Percentiles rank a stretch among this genome's conserved stretches.
These are phyloP conservation scores for Colletotrichum graminicola DNA, from an alignment of 2,329 filamentous ascomycete species.

Conservation along the genomic window DNA sequence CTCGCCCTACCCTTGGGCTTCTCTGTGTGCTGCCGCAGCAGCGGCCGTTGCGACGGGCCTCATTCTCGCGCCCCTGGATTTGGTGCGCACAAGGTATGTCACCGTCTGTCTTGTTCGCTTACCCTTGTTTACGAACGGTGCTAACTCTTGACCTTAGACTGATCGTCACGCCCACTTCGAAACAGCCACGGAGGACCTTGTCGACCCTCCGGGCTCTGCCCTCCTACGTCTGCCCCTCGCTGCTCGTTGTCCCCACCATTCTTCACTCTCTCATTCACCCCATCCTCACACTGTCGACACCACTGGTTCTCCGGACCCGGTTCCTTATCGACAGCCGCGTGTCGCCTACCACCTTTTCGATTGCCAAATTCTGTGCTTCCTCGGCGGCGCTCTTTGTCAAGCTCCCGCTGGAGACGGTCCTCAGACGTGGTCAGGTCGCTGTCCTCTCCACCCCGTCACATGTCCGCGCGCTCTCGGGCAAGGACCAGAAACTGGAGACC, in stretches of 20 bases:
- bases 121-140: neutral
- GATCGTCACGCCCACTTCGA: slow-evolving; percentile 84
- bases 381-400: slow-evolving; percentile 86
- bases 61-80: slow-evolving; percentile 86
- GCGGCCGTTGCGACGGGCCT: slow-evolving; percentile 80
- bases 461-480: slow-evolving; percentile 59
- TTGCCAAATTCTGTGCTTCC: slow-evolving; percentile 85
- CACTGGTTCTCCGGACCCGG: slow-evolving; percentile 86
- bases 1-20: slow-evolving; percentile 84
- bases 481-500: slow-evolving; percentile 69
- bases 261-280: slow-evolving; percentile 89
- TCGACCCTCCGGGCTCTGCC: slow-evolving; percentile 83
- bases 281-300: slow-evolving; percentile 83
- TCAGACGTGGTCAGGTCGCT: slow-evolving; percentile 87
- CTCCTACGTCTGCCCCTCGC: slow-evolving; percentile 77
- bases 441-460: slow-evolving; percentile 71
- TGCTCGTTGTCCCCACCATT: slow-evolving; percentile 84
- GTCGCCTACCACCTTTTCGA: slow-evolving; percentile 84
- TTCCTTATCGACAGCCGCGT: slow-evolving; percentile 85
- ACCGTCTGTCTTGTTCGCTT: neutral
- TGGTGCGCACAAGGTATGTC: slow-evolving; percentile 81
- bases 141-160: slow-evolving; percentile 64
- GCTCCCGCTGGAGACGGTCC: slow-evolving; percentile 90
- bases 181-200: slow-evolving; percentile 81
- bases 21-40: slow-evolving; percentile 77